Percentiles rank a stretch among this genome's conserved stretches.
These are phyloP conservation scores for Phaffia australis DNA, from an alignment of 768 basidiomycete species.

Conservation along the genomic window DNA sequence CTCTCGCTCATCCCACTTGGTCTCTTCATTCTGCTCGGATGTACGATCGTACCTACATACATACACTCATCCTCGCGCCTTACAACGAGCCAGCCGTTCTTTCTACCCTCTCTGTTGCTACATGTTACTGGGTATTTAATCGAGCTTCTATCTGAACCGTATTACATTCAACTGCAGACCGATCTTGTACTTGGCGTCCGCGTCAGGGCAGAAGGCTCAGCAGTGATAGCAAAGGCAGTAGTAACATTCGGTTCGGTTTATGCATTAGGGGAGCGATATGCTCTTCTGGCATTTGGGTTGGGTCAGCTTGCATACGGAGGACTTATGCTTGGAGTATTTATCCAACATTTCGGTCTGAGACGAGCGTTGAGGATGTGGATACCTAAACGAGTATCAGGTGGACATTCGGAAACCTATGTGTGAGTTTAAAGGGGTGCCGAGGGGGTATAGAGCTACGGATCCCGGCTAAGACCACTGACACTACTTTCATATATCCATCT, in stretches of 20 bases:
- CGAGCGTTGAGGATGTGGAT: slow-evolving; percentile 13
- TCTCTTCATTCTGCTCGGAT: slow-evolving; percentile 57
- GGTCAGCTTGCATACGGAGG: slow-evolving; percentile 71
- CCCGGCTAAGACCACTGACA: no score
- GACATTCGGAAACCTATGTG: no score
- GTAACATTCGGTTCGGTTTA: slow-evolving; percentile 59
- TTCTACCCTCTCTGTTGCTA: slow-evolving; percentile 51
- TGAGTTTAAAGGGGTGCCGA: background rate
- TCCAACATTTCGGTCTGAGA: slow-evolving; percentile 36
- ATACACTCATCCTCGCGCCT: slow-evolving; percentile 40
- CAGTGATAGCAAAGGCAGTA: slow-evolving; percentile 61
- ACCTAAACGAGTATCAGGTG: background rate
- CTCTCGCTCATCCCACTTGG: slow-evolving; percentile 56
- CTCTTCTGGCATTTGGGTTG: slow-evolving; percentile 70
- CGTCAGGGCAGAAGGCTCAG: slow-evolving; percentile 75
- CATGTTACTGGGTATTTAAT: slow-evolving; percentile 65
- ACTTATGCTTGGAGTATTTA: slow-evolving; percentile 51
- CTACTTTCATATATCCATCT: background rate
- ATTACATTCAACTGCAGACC: slow-evolving; percentile 49
- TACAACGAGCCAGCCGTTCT: slow-evolving; percentile 54
- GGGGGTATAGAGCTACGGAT: background rate
- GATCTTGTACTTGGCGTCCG: slow-evolving; percentile 58
- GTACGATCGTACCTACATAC: slow-evolving; percentile 49
- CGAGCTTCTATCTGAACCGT: slow-evolving; percentile 77
- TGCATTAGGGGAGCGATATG: slow-evolving; percentile 41